A percentile compares a stretch with the other conserved stretches of the same genome.
Conservation (phyloP, 768 basidiomycete species). For the Trametes punicea region DNA sequence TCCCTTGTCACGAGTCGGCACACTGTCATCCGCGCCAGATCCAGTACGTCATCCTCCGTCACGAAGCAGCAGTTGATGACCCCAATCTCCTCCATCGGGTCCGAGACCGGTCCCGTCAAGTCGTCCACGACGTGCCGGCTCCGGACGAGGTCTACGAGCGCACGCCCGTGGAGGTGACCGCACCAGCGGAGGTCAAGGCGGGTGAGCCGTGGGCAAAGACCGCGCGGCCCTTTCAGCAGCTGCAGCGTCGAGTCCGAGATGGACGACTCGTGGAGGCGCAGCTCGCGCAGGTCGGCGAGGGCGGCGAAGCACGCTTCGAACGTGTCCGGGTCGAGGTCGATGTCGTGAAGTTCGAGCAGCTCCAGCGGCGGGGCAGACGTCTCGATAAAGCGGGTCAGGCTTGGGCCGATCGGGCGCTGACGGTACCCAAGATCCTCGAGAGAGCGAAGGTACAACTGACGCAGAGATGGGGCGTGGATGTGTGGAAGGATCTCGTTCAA, state of each 20-base stretch:
- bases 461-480: conserved; percentile 36
- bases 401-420: conserved; percentile 32
- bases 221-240: conserved; percentile 34
- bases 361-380: conserved; percentile 34
- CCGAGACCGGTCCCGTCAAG: conserved; percentile 3
- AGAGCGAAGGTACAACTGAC: conserved; percentile 40
- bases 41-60: conserved; percentile 49
- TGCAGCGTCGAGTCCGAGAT: conserved; percentile 46
- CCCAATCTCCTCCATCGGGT: conserved; percentile 42
- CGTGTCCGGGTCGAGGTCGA: conserved; percentile 39
- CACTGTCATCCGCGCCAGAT: conserved; percentile 43
- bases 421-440: conserved; percentile 33
- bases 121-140: conserved; percentile 31
- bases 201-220: conserved; percentile 45
- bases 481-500: conserved; percentile 30
- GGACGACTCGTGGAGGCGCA: conserved; percentile 57
- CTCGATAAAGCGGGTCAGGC: conserved; percentile 32
- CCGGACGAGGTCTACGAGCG: conserved; percentile 48
- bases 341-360: conserved; percentile 47
- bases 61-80: conserved; percentile 59
- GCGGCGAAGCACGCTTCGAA: conserved; percentile 36
- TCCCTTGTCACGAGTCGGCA: conserved; percentile 45
- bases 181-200: conserved; percentile 60
- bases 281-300: conserved; percentile 41
- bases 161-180: conserved; percentile 47